Evolutionary conservation across 179 eudicot species (phyloP), one percentile per base, ranked within the genome.

Genomic region (Amaranthus tricolor): DNA sequence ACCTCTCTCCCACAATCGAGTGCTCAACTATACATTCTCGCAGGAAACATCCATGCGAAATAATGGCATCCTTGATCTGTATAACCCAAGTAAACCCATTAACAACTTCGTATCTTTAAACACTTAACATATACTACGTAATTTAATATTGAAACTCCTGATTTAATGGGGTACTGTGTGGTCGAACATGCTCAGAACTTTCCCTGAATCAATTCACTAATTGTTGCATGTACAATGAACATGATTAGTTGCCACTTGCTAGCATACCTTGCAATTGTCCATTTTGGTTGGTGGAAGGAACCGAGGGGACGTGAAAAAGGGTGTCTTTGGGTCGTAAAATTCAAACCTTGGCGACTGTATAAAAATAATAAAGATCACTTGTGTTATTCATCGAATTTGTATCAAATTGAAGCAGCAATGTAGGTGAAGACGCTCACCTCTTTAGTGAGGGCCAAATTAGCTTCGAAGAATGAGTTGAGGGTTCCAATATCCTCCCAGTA

Each of bases 401-500:
- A 61, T 76, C 11, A 20, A 50, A 6, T 50, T 15, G 8, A 66
- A 7, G n/a, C 40, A 11, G 5, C 12, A 6, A 48, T 50, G 21
- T 19, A 52, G 70, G 31, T 16, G 12, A 68, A 54, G 44, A 48
- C 51, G 62, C 70, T 57, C 52, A 91, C 98, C 97, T 92, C 96
- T 77, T 90, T 81, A 9, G 97, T 77, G 21, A 94, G 96, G 72
- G 96, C 97, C 85, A 93, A 77, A 84, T 91, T 91, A 69, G 98
- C 98, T 66, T 93, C 92, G 68, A 84, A 93, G 80, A 93, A 93
- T 65, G 90, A 83, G 77, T 76, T 86, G 45, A 91, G 80, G 47
- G 94, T 93, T 74, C 98, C 98, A 67, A 93, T 93, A 79, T 93
- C 98, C 60, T 93, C 98, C 98, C 98, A 93, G 71, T 93, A 93